Evolutionary conservation across 805 yeast species (phyloP), one percentile per base, ranked within the genome.

Genomic region (Saccharomycopsis sp.): DNA sequence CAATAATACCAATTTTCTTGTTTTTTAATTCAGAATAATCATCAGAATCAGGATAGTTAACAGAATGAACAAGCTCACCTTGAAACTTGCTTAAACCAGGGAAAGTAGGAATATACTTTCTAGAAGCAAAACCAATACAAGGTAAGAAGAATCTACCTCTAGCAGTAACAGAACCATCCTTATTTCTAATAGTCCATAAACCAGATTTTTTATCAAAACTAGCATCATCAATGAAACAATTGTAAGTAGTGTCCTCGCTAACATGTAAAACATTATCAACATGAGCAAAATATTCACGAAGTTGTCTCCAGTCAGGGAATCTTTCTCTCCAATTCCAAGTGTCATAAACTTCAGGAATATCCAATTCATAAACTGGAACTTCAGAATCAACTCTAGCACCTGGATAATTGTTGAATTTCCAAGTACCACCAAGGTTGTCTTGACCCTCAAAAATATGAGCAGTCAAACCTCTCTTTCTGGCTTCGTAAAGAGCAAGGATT

Each of bases 301-400:
- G 38, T 34, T 56, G 57, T n/a, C 41, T 29, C 47, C 51, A 49
- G 31, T 44, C 54, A 10, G 61, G 59, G 36, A 44, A 57, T 28
- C 49, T 44, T 35, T 44, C 51, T n/a, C 48, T 31, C 54, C 57
- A 57, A 14, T 44, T 38, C 55, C 57, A 57, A 28, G 46, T 43
- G 12, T 38, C 25, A 41, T 51, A 53, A 20, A 52, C 42, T 39
- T 56, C 58, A 8, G 55, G 51, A 32, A 52, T 46, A 26, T 46
- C 40, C 14, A 56, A 44, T 38, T 56, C 55, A 40, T 57, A 57
- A 21, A 45, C 36, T 3, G 60, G 61, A 13, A 51, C 47, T 9
- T 46, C 50, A 13, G 54, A 47, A 46, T 57, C 61, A 31, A 56
- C 59, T 14, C 59, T 45, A 4, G 59, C 51, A 15, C 53, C 53